These are phyloP conservation scores for Noccaea caerulescens DNA, from an alignment of 345 rosid species.

Conservation along the genomic window DNA sequence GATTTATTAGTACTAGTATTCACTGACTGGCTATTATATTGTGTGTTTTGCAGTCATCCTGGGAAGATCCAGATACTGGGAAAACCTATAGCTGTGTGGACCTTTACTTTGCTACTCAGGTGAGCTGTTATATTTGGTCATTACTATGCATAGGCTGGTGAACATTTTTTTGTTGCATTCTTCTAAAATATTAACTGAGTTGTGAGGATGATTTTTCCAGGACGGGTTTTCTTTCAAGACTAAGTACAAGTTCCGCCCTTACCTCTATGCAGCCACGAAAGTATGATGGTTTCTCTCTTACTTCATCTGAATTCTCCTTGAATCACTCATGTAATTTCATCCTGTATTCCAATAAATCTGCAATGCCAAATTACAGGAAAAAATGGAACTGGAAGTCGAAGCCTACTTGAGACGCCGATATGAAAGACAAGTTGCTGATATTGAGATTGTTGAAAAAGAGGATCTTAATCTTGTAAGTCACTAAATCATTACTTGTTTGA, in stretches of 20 bases:
- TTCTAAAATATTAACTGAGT: neutral
- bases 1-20: neutral
- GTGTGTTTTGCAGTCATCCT: slow-evolving; percentile 70
- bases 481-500: neutral
- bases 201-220: slow-evolving; percentile 47
- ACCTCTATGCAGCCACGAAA: slow-evolving; percentile 85
- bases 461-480: slow-evolving; percentile 88
- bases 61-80: slow-evolving; percentile 70
- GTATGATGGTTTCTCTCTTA: slow-evolving; percentile 40
- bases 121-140: slow-evolving; percentile 33
- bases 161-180: neutral
- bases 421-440: slow-evolving; percentile 79
- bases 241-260: slow-evolving; percentile 86
- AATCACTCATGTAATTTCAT: neutral
- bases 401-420: slow-evolving; percentile 81
- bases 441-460: slow-evolving; percentile 78
- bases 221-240: slow-evolving; percentile 91
- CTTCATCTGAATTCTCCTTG: neutral
- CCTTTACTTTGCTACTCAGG: slow-evolving; percentile 93
- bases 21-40: neutral
- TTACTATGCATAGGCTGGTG: slow-evolving; percentile 6
- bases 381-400: slow-evolving; percentile 49
- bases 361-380: slow-evolving; percentile 51
- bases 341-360: neutral
- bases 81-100: slow-evolving; percentile 76